phyloP scores from a whole-genome alignment of 2,329 filamentous ascomycete genomes.

The Zopfia rhizophila region DNA sequence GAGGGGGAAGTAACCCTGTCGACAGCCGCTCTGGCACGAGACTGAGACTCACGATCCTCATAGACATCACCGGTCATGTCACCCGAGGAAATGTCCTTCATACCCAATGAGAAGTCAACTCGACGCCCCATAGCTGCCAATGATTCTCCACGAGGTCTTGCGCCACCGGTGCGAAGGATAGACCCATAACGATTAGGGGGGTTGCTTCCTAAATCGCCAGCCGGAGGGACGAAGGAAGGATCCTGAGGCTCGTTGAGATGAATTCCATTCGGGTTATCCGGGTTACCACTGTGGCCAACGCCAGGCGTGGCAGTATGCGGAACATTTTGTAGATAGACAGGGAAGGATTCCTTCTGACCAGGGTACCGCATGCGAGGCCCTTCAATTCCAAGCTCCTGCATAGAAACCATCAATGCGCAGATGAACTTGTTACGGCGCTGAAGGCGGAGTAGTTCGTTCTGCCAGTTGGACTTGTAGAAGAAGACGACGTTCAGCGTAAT shows the following conservation, averaged over 20 bases:
- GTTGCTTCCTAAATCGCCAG: slow-evolving; percentile 21
- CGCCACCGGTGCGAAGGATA: slow-evolving; percentile 64
- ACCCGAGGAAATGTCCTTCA: slow-evolving; percentile 66
- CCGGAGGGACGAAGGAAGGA: slow-evolving; percentile 55
- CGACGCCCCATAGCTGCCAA: slow-evolving; percentile 68
- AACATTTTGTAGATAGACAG: slow-evolving; percentile 70
- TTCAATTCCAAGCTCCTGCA: slow-evolving; percentile 86
- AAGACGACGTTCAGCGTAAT: slow-evolving; percentile 93
- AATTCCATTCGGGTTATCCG: slow-evolving; percentile 57
- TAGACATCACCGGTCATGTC: slow-evolving; percentile 74
- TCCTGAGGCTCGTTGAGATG: slow-evolving; percentile 49
- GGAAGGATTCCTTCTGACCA: slow-evolving; percentile 73
- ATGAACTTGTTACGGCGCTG: slow-evolving; percentile 95
- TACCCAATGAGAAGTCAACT: slow-evolving; percentile 77
- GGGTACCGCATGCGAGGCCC: slow-evolving; percentile 79
- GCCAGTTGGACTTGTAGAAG: slow-evolving; percentile 97
- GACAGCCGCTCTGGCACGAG: slow-evolving; percentile 50
- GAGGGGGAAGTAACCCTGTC: slow-evolving; percentile 52
- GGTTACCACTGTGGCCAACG: slow-evolving; percentile 54
- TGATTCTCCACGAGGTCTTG: slow-evolving; percentile 66
- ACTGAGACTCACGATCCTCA: slow-evolving; percentile 60
- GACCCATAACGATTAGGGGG: slow-evolving; percentile 55
- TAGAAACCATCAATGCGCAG: slow-evolving; percentile 86
- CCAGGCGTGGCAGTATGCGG: slow-evolving; percentile 57
- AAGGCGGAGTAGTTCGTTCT: slow-evolving; percentile 91